Evolutionary conservation across 2,329 filamentous ascomycete genomes (phyloP).

Genomic region (Clonostachys byssicola): DNA sequence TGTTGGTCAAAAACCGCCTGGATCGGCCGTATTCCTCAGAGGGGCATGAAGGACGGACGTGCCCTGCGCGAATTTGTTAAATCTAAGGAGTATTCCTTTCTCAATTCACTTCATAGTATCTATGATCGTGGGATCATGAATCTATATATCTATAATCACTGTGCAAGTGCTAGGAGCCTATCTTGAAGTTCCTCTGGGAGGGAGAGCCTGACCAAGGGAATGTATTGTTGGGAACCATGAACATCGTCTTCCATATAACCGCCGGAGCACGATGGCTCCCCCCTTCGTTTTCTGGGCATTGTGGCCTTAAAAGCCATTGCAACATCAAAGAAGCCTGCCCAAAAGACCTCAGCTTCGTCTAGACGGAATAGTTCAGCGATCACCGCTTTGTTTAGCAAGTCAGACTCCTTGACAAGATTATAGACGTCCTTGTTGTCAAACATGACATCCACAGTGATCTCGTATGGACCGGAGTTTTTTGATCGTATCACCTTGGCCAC

Average conservation of each 20-base stretch:
- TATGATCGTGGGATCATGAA: too few species aligned
- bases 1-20: too few species aligned
- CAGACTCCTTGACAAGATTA: constrained; percentile 21
- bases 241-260: constrained; percentile 23
- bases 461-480: constrained; percentile 44
- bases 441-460: constrained; percentile 44
- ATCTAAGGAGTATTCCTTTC: too few species aligned
- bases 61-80: too few species aligned
- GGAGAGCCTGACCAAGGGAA: constrained; percentile 8
- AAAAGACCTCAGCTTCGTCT: constrained; percentile 14
- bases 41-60: too few species aligned
- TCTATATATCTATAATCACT: too few species aligned
- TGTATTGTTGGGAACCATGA: constrained; percentile 19
- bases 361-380: too few species aligned
- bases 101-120: too few species aligned
- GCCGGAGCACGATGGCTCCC: constrained; percentile 10
- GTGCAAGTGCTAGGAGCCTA: too few species aligned
- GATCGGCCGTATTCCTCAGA: too few species aligned
- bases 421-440: constrained; percentile 29
- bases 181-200: background rate
- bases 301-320: constrained; percentile 42
- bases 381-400: constrained; percentile 15
- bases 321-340: constrained; percentile 35
- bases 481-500: constrained; percentile 34
- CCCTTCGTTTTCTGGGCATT: constrained; percentile 14